Conservation (phyloP, 352 stramenopile genomes). For the Globisporangium barbulae region DNA sequence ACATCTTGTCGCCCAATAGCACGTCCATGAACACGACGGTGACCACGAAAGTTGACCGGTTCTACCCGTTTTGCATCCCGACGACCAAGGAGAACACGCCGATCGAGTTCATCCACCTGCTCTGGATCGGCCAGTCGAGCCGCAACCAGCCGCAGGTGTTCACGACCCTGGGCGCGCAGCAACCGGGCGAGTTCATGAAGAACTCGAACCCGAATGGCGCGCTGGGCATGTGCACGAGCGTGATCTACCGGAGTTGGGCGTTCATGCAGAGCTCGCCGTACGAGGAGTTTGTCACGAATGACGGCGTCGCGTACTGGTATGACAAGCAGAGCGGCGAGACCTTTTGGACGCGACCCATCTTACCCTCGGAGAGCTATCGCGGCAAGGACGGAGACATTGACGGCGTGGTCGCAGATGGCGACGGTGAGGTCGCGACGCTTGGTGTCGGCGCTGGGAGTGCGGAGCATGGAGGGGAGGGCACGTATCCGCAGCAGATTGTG, state of each 20-base stretch:
- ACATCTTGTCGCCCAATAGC: constrained; percentile 82
- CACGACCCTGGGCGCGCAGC: constrained; percentile 84
- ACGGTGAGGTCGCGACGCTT: constrained; percentile 70
- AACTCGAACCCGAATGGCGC: constrained; percentile 67
- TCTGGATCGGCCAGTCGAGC: constrained; percentile 86
- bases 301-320: constrained; percentile 92
- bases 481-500: constrained; percentile 67
- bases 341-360: constrained; percentile 88
- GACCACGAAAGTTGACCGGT: constrained; percentile 84
- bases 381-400: constrained; percentile 76
- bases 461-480: constrained; percentile 28
- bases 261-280: constrained; percentile 85
- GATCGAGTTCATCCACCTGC: constrained; percentile 91
- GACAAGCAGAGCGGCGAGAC: constrained; percentile 78
- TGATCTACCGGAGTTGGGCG: constrained; percentile 91
- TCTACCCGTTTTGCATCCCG: constrained; percentile 92
- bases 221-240: constrained; percentile 78
- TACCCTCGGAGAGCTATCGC: constrained; percentile 73
- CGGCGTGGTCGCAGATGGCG: constrained; percentile 70
- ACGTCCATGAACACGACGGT: constrained; percentile 80
- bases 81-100: constrained; percentile 91
- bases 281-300: constrained; percentile 90
- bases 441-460: constrained; percentile 42
- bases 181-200: constrained; percentile 92
- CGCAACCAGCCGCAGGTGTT: constrained; percentile 91